phyloP scores from a whole-genome alignment of 179 eudicot species.

The Carnegiea gigantea region DNA sequence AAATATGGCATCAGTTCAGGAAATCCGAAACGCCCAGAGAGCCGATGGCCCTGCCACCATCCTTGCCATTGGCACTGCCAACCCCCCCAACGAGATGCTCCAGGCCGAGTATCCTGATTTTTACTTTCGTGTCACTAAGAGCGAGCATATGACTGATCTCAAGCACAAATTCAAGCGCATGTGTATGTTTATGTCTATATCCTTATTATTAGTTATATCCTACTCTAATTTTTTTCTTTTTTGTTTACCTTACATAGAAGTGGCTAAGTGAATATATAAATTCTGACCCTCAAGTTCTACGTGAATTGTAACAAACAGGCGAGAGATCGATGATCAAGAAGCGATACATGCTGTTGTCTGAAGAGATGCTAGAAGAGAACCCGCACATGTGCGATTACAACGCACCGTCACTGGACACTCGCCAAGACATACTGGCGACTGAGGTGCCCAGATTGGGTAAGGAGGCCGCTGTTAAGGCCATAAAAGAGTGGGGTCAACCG shows the following conservation, averaged over 20 bases:
- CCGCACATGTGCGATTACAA: background rate
- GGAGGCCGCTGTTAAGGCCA: background rate
- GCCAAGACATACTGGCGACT: background rate
- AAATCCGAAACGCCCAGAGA: background rate
- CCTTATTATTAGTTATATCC: no score
- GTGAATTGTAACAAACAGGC: background rate
- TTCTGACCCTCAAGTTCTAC: no score
- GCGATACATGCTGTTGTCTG: background rate
- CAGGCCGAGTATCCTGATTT: background rate
- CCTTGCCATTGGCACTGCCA: background rate
- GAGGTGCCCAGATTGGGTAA: background rate
- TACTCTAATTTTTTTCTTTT: no score
- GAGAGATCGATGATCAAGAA: background rate
- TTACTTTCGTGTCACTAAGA: background rate
- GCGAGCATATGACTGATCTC: background rate
- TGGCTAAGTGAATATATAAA: no score
- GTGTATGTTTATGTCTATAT: background rate
- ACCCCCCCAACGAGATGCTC: background rate
- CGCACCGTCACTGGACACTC: background rate
- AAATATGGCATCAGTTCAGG: background rate
- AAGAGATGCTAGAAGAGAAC: background rate
- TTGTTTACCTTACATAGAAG: no score
- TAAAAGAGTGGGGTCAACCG: slow-evolving; percentile 1
- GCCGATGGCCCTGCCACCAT: background rate
- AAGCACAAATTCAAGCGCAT: background rate